A percentile compares a stretch with the other conserved stretches of the same genome.
Evolutionary conservation across 176 grass and related monocot species (phyloP).

Genomic region (Otatea glauca): DNA sequence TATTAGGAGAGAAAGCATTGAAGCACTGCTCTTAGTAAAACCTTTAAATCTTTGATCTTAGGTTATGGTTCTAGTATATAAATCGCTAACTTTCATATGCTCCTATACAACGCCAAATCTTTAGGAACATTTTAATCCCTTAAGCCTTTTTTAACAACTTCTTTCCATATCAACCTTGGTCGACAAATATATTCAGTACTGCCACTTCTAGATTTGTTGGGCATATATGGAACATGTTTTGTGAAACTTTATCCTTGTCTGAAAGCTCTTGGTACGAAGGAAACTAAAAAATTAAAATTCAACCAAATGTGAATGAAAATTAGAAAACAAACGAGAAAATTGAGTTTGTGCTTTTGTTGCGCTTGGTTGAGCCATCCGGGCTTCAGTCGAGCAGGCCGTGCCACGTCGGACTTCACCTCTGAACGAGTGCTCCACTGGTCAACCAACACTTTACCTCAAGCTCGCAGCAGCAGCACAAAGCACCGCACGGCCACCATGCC

Average conservation of each 20-base stretch:
- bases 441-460: neutral
- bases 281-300: neutral
- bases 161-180: no score
- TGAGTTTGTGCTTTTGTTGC: neutral
- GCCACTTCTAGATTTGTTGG: neutral
- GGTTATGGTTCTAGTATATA: no score
- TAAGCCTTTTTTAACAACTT: no score
- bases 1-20: no score
- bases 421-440: neutral
- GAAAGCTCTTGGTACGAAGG: neutral
- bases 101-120: no score
- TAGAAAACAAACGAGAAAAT: neutral
- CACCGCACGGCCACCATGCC: neutral
- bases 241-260: neutral
- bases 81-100: no score
- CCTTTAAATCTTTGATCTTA: no score
- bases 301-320: neutral
- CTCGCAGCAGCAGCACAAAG: neutral
- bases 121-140: no score
- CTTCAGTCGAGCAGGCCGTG: neutral
- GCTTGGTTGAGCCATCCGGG: neutral
- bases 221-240: neutral
- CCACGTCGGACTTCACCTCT: neutral
- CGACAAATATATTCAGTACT: neutral
- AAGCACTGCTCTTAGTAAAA: no score